These are phyloP conservation scores for Penicillium manginii DNA, from an alignment of 495 filamentous ascomycete species.

Conservation along the genomic window DNA sequence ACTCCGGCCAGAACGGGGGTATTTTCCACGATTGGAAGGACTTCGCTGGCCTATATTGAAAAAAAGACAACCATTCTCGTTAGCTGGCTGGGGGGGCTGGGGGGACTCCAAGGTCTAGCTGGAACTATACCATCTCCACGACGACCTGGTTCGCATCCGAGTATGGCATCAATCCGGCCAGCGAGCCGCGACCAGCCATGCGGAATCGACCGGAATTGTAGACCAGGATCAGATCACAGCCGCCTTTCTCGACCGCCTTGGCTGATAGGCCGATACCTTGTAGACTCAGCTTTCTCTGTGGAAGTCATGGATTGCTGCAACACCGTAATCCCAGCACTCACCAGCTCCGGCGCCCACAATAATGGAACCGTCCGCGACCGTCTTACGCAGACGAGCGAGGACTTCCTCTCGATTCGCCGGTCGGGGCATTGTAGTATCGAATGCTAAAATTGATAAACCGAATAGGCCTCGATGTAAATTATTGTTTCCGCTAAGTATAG, in stretches of 20 bases:
- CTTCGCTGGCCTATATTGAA: conserved; percentile 48
- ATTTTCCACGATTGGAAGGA: conserved; percentile 60
- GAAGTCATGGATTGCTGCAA: neutral
- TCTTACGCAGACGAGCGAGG: conserved; percentile 54
- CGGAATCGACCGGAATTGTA: conserved; percentile 76
- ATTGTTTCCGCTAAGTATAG: neutral
- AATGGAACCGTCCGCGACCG: conserved; percentile 54
- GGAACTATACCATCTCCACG: conserved; percentile 60
- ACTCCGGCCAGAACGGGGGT: conserved; percentile 69
- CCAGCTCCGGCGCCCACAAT: conserved; percentile 72
- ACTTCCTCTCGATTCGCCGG: conserved; percentile 57
- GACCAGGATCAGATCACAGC: conserved; percentile 69
- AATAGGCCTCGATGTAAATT: too few relatives aligned
- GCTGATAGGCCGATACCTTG: conserved; percentile 69
- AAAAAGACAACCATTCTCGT: neutral
- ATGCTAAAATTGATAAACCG: neutral
- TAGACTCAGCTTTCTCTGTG: neutral
- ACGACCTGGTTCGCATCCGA: conserved; percentile 72
- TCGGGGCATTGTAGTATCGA: conserved; percentile 33
- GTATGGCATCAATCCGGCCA: conserved; percentile 75
- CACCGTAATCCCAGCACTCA: conserved; percentile 17
- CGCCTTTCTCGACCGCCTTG: conserved; percentile 68
- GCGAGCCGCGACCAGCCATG: conserved; percentile 71
- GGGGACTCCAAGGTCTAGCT: neutral
- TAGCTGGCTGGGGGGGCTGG: neutral